These are phyloP conservation scores for Ceratocystis variospora DNA, from an alignment of 2,329 filamentous ascomycete species.

Conservation along the genomic window DNA sequence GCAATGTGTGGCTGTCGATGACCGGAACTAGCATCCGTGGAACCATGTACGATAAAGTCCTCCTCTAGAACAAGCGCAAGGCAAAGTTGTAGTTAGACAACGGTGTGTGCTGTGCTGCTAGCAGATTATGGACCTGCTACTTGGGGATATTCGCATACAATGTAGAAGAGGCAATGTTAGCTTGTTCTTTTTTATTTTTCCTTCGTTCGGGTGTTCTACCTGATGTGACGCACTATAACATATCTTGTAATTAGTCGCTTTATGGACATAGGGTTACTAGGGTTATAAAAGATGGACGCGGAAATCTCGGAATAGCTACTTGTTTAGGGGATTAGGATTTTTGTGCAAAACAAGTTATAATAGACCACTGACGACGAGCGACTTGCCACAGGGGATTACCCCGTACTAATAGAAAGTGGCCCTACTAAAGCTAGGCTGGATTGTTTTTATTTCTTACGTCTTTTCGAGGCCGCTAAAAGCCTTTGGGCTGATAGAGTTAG, in stretches of 20 bases:
- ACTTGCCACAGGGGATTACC: not conserved
- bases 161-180: not conserved
- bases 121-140: not conserved
- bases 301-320: too few species aligned
- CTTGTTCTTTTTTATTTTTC: not conserved
- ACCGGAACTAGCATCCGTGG: slow-evolving; percentile 62
- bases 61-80: not conserved
- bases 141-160: not conserved
- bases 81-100: not conserved
- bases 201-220: not conserved
- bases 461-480: not conserved
- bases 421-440: not conserved
- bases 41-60: slow-evolving; percentile 49
- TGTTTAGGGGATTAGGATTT: not conserved
- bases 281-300: not conserved
- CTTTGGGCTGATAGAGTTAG: not conserved
- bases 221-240: too few species aligned
- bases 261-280: not conserved
- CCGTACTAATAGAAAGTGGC: not conserved
- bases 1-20: slow-evolving; percentile 79
- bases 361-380: not conserved
- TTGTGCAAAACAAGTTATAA: not conserved
- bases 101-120: not conserved
- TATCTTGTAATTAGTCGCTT: too few species aligned
- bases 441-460: not conserved